phyloP scores from a whole-genome alignment of 768 basidiomycete genomes.

The Ramaria sp. region DNA sequence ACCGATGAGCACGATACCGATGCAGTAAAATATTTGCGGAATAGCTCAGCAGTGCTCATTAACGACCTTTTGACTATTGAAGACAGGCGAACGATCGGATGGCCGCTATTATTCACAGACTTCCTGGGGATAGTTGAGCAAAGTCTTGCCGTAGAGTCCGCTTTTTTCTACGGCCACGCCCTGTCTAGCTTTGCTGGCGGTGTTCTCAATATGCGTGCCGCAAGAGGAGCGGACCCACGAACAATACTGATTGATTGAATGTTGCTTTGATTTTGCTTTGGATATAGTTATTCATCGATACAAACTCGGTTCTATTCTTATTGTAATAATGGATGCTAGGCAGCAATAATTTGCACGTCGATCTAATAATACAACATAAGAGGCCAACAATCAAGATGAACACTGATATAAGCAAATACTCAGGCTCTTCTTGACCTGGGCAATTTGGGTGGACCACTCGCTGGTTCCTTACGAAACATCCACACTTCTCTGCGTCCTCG shows the following conservation, averaged over 20 bases:
- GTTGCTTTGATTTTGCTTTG: too few relatives aligned
- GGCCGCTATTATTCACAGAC: conserved; percentile 33
- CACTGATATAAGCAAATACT: background rate
- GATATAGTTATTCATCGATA: background rate
- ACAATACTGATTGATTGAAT: conserved; percentile 25
- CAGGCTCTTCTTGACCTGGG: background rate
- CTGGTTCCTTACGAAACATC: conserved; percentile 40
- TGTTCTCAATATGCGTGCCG: conserved; percentile 27
- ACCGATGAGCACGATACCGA: conserved; percentile 29
- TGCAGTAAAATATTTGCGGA: conserved; percentile 21
- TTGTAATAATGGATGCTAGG: too few relatives aligned
- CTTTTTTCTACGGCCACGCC: conserved; percentile 28
- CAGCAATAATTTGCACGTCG: too few relatives aligned
- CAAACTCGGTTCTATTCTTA: too few relatives aligned
- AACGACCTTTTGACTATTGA: conserved; percentile 31
- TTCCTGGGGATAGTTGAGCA: conserved; percentile 33
- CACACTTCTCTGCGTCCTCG: conserved; percentile 45
- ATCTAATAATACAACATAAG: background rate
- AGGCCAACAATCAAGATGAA: background rate
- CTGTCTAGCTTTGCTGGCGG: conserved; percentile 30
- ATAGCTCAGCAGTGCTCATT: conserved; percentile 29
- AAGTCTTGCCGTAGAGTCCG: conserved; percentile 21
- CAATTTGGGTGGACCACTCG: background rate
- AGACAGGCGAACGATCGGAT: conserved; percentile 28
- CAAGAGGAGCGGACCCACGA: conserved; percentile 25